Evolutionary conservation across 2,329 filamentous ascomycete species (phyloP), one percentile per base, ranked within the genome.

Genomic region (Triangularia verruculosa): DNA sequence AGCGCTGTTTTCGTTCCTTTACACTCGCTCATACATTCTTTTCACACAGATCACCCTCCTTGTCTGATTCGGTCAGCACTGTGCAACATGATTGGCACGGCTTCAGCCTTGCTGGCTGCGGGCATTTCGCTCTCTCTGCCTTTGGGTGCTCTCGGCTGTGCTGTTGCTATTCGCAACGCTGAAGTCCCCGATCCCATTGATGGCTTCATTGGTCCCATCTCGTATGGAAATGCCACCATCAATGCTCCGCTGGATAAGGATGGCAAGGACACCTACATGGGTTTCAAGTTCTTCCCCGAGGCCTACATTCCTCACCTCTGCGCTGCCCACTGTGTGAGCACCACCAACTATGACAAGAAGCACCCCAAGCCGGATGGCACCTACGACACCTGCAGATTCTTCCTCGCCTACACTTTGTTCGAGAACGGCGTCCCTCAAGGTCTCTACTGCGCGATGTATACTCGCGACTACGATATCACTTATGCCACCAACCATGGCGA

Each of bases 261-360:
- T 54, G 61, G 64, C 51, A 58, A 57, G 34, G 59, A 66, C 3
- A 66, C 64, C 7, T 66, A 66, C 51, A 25, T 66, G 8, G 64
- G 64, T 57, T 32, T 57, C 25, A 66, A 66, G 52, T 66, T 61
- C 61, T 66, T 59, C 59, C 54, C 58, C 24, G 64, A 66, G 55
- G 15, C 55, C 2, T 63, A 25, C 59, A 62, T 66, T 28, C 64
- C 64, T 11, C 58, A 66, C 6, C 27, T 66, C 11, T 66, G 64
- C 56, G 64, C 64, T 15, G 64, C 64, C 4, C 27, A 59, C 20
- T 66, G 64, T 53, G 51, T 57, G 3, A 59, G 58, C 59, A 64
- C 61, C 13, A 63, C 55, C 54, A 61, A 59, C 61, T 66, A 66
- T 56, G 59, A 66, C 58, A n/a, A 27, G 8, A 63, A 61, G 30